Evolutionary conservation across 768 basidiomycete species (phyloP), one percentile per base, ranked within the genome.

Genomic region (Lactarius hatsudake): DNA sequence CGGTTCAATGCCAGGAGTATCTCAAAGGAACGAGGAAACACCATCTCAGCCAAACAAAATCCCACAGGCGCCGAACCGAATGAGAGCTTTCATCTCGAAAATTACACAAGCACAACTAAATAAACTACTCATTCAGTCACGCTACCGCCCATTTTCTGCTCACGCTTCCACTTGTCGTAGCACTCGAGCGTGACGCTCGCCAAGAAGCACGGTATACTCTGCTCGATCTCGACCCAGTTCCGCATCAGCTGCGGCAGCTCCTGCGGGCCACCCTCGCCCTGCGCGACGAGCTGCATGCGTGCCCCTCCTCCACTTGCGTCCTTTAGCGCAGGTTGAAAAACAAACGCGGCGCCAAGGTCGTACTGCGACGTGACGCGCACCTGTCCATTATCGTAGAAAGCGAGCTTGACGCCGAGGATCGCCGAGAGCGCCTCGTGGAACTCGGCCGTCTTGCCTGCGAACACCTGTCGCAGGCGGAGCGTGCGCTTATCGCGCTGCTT

Each of bases 391-490:
- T 90, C 91, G 73, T 92, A 92, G 75, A 98, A 97, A 1, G 90
- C 88, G 59, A 98, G 84, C 72, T 96, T 94, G 74, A 94, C 88
- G 7, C 96, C 96, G 0, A 98, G 84, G 59, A 98, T 89, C 0
- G 91, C 88, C 5, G 90, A 88, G 66, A 98, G 90, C 7, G 94
- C 89, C 74, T 96, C 93, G 45, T 91, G 86, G 80, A 98, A 96
- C 73, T 98, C 95, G 66, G 89, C 85, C 9, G 89, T 88, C 76
- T 97, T 98, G 40, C 87, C 85, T 0, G 83, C 79, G 77, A 93
- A 97, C 5, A 96, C 86, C 91, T 96, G 87, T 72, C 95, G 87
- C 38, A 98, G 79, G 48, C 93, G 80, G 62, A 89, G 74, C 15
- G 96, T 77, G 38, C 93, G 81, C 75, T 93, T 94, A 76, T 93